Evolutionary conservation across 768 basidiomycete species (phyloP), one percentile per base, ranked within the genome.

Genomic region (Panellus pusillus): DNA sequence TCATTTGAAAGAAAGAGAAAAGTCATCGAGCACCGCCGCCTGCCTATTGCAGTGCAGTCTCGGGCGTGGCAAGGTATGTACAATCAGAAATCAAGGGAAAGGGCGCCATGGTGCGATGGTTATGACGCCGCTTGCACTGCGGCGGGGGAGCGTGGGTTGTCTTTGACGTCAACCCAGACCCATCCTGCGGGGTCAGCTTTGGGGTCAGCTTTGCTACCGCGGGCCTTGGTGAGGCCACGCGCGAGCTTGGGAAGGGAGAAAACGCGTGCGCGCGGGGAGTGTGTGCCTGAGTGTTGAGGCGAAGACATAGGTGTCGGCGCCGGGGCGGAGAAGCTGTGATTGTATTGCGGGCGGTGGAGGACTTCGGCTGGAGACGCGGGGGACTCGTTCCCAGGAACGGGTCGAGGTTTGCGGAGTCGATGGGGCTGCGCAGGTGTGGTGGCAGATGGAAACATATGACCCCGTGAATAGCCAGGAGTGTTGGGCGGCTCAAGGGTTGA

Each of bases 401-500:
- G 54, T 5, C 55, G 47, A 3, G n/a, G 8, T 36, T 60, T 60
- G 6, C 47, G 59, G 35, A 60, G 55, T 12, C 54, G 50, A 8
- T 47, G 50, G 2, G 32, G 32, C 32, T 32, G 15, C 0, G 46
- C 9, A 11, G 46, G 28, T 8, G 41, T 14, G 18, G 54, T 36
- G 6, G 44, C 15, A 6, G 3, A 35, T 12, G 58, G 38, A 40
- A 56, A 60, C 6, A 50, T 31, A 18, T 49, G 58, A 24, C 44
- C 58, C 55, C 54, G 42, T 6, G 50, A 52, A 47, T 52, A 57
- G 35, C 59, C 39, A 0, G 59, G 59, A 4, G 59, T 60, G 17
- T 60, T 54, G 6, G 59, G 59, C 9, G 59, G 54, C 38, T 60
- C 59, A 40, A 60, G 51, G 24, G 47, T 43, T 6, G 59, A 52